Evolutionary conservation across 257 asterid genomes (phyloP).

Genomic region (Jasminum sambac): DNA sequence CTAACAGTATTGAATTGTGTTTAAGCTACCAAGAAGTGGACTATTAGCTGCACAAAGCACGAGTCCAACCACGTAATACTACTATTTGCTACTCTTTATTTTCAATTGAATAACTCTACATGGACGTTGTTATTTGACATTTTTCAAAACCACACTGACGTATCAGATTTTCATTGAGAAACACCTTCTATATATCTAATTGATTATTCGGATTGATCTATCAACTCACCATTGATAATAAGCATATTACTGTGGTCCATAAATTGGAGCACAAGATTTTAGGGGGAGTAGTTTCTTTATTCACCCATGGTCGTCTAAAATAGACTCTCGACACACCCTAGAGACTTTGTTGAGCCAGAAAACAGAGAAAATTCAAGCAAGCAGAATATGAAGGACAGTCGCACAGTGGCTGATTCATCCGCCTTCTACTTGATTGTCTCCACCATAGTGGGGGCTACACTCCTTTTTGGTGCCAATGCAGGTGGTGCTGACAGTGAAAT

Average conservation of each 20-base stretch:
- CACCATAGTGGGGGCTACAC: conserved; percentile 21
- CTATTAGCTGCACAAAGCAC: not conserved
- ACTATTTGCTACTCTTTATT: too few relatives aligned
- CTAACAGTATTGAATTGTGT: too few relatives aligned
- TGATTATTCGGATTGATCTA: too few relatives aligned
- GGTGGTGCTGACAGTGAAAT: conserved; percentile 27
- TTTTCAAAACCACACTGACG: too few relatives aligned
- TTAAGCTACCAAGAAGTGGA: not conserved
- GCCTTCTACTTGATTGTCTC: conserved; percentile 33
- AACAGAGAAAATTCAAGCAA: not conserved
- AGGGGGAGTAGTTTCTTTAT: conserved; percentile 8
- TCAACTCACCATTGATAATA: too few relatives aligned
- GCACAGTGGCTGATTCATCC: conserved; percentile 30
- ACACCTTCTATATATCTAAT: too few relatives aligned
- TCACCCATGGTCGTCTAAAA: conserved; percentile 30
- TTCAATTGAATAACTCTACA: too few relatives aligned
- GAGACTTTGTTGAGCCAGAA: conserved; percentile 19
- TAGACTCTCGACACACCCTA: conserved; percentile 30
- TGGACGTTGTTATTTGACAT: too few relatives aligned
- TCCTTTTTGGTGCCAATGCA: conserved; percentile 41
- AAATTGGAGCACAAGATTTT: not conserved
- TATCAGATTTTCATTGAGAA: too few relatives aligned
- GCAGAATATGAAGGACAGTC: not conserved
- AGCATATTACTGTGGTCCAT: not conserved
- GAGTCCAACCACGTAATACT: not conserved